Percentiles rank a stretch among this genome's conserved stretches.
phyloP scores from a whole-genome alignment of 495 filamentous ascomycete genomes.

The Xylaria venustula region DNA sequence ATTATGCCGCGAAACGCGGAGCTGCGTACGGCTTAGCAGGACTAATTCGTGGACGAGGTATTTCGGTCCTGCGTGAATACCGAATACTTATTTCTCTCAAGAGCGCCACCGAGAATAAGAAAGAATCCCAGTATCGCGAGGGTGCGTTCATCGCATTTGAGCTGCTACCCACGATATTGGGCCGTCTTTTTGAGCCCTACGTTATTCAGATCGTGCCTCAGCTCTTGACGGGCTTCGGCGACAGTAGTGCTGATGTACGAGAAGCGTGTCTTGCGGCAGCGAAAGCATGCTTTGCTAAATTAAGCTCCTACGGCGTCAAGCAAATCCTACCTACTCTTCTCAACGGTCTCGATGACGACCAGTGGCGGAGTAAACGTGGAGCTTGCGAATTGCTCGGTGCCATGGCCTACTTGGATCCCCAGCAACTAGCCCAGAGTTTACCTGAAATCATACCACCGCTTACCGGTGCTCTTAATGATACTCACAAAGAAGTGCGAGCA shows the following conservation, averaged over 20 bases:
- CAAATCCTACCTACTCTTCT: constrained; percentile 87
- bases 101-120: constrained; percentile 84
- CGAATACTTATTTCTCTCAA: constrained; percentile 78
- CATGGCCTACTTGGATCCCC: constrained; percentile 96
- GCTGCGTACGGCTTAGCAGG: constrained; percentile 95
- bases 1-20: constrained; percentile 85
- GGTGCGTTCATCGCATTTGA: constrained; percentile 89
- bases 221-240: constrained; percentile 84
- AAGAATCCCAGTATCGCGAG: constrained; percentile 82
- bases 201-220: constrained; percentile 94
- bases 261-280: constrained; percentile 90
- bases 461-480: constrained; percentile 91
- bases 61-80: constrained; percentile 79
- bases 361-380: constrained; percentile 98
- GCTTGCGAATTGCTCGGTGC: constrained; percentile 94
- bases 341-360: constrained; percentile 88
- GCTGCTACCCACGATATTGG: constrained; percentile 80
- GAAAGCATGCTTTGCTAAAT: constrained; percentile 87
- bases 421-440: constrained; percentile 86
- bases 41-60: constrained; percentile 79
- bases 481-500: constrained; percentile 90
- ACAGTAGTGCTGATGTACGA: constrained; percentile 81
- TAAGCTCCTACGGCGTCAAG: constrained; percentile 96
- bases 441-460: constrained; percentile 96
- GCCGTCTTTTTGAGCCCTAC: constrained; percentile 89